A percentile compares a stretch with the other conserved stretches of the same genome.
Evolutionary conservation across 2,329 filamentous ascomycete species (phyloP).

Genomic region (Alternaria tenuissima): DNA sequence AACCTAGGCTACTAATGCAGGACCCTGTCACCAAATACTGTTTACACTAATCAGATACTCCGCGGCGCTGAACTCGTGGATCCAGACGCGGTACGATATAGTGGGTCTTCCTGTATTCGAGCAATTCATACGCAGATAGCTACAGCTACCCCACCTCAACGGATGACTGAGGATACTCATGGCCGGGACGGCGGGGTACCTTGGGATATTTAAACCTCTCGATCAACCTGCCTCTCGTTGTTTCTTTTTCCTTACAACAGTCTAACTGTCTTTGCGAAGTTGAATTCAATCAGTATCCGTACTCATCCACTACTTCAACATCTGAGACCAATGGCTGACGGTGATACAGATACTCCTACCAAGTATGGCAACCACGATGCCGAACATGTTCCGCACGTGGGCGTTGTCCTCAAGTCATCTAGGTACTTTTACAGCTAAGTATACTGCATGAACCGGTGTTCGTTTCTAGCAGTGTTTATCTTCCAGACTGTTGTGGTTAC

Average conservation of each 20-base stretch:
- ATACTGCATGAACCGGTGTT: constrained; percentile 56
- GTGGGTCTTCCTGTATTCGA: constrained; percentile 13
- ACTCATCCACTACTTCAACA: constrained; percentile 20
- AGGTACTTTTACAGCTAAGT: constrained; percentile 52
- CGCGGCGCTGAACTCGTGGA: constrained; percentile 6
- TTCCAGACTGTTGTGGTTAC: constrained; percentile 7
- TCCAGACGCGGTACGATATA: constrained; percentile 8
- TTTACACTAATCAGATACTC: constrained; percentile 16
- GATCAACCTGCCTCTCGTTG: constrained; percentile 7
- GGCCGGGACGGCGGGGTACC: constrained; percentile 9
- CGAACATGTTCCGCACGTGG: constrained; percentile 43
- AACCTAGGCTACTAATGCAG: constrained; percentile 3
- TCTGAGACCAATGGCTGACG: constrained; percentile 30
- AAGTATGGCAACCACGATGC: constrained; percentile 45
- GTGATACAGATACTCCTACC: constrained; percentile 24
- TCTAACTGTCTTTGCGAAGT: neutral
- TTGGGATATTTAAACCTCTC: constrained; percentile 31
- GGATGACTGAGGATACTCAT: constrained; percentile 30
- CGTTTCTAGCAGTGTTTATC: constrained; percentile 31
- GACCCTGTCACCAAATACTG: neutral
- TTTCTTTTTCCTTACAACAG: neutral
- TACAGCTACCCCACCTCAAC: constrained; percentile 41
- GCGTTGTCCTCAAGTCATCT: constrained; percentile 48
- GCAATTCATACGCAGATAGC: constrained; percentile 16
- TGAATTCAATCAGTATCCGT: constrained; percentile 23